A percentile compares a stretch with the other conserved stretches of the same genome.
These are phyloP conservation scores for Asclepias syriaca DNA, from an alignment of 257 asterid genomes.

Conservation along the genomic window DNA sequence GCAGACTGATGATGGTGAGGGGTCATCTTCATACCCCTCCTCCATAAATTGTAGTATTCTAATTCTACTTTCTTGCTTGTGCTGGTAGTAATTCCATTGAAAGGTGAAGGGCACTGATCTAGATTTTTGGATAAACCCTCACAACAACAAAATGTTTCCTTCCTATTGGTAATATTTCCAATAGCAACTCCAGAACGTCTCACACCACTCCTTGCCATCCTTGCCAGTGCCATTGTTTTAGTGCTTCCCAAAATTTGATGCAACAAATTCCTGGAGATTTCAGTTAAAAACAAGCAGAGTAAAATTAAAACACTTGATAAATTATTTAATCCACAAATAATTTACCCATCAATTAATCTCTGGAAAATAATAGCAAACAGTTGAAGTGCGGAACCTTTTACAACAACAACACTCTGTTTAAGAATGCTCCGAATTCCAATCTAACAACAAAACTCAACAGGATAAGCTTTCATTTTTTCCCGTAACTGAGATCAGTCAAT, in stretches of 20 bases:
- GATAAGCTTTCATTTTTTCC: too few relatives aligned
- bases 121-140: constrained; percentile 20
- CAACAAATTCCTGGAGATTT: constrained; percentile 1
- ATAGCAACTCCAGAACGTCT: constrained; percentile 42
- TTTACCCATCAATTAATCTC: too few relatives aligned
- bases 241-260: constrained; percentile 12
- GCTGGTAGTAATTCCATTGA: constrained; percentile 19
- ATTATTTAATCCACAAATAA: not conserved
- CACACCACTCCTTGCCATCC: constrained; percentile 58
- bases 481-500: too few relatives aligned
- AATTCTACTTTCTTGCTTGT: constrained; percentile 22
- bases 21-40: constrained; percentile 53
- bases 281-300: not conserved
- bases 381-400: not conserved
- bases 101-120: constrained; percentile 19
- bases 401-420: not conserved
- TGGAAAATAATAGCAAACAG: not conserved
- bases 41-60: constrained; percentile 26
- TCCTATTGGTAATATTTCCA: constrained; percentile 27
- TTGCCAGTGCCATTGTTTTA: constrained; percentile 63
- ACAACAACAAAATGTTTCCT: constrained; percentile 2
- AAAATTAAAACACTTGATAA: not conserved
- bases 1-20: constrained; percentile 35
- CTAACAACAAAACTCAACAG: not conserved
- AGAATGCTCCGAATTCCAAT: not conserved